These are phyloP conservation scores for Talaromyces thailandensis DNA, from an alignment of 495 filamentous ascomycete species.

Conservation along the genomic window DNA sequence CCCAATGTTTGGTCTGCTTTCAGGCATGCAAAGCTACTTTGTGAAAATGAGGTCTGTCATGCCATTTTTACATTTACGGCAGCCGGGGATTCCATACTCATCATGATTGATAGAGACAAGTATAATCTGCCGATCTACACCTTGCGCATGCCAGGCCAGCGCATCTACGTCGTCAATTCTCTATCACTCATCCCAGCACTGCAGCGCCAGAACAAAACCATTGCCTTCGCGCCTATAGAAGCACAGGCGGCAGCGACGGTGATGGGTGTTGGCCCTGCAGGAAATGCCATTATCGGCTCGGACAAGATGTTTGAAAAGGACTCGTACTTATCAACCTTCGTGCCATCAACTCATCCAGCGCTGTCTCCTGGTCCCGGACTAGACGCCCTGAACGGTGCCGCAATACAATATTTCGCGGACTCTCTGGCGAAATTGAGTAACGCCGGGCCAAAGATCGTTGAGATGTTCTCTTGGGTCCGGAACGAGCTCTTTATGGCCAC, in stretches of 20 bases:
- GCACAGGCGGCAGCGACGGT: slow-evolving; percentile 1
- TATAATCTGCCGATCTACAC: background rate
- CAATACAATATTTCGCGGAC: background rate
- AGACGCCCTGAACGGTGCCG: background rate
- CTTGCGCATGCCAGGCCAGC: slow-evolving; percentile 2
- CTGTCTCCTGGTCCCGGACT: slow-evolving; percentile 1
- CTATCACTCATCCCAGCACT: background rate
- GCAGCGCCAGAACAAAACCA: slow-evolving; percentile 1
- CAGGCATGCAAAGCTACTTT: background rate
- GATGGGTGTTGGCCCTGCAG: background rate
- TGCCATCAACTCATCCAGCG: background rate
- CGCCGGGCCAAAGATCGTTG: background rate
- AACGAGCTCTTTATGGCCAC: background rate
- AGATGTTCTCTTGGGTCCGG: background rate
- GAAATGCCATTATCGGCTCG: slow-evolving; percentile 1
- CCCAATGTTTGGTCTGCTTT: background rate
- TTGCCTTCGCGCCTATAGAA: background rate
- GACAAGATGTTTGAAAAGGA: slow-evolving; percentile 1
- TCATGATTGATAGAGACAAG: too few species aligned
- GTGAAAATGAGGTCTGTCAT: slow-evolving; percentile 2
- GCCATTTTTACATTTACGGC: too few species aligned
- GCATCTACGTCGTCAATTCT: background rate
- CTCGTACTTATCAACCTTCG: background rate
- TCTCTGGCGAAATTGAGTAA: background rate
- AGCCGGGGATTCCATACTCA: too few species aligned